Percentiles rank a stretch among this genome's conserved stretches.
These are phyloP conservation scores for Erysimum cheiranthoides DNA, from an alignment of 345 rosid species.

Conservation along the genomic window DNA sequence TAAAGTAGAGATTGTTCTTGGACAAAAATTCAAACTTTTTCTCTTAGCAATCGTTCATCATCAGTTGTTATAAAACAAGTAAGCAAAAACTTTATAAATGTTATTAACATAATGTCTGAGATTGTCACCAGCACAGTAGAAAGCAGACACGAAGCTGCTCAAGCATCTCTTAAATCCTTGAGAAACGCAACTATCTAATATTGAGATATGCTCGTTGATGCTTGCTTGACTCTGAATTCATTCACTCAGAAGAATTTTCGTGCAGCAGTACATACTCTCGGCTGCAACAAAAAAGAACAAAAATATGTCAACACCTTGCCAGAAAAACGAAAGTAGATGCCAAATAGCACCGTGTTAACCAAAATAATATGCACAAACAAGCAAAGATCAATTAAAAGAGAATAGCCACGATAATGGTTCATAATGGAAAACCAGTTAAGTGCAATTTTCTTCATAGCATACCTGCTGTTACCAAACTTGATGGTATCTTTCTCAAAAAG, in stretches of 20 bases:
- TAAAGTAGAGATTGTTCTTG: constrained; percentile 13
- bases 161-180: constrained; percentile 12
- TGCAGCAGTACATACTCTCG: constrained; percentile 84
- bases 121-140: constrained; percentile 13
- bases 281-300: constrained; percentile 55
- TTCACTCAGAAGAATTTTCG: constrained; percentile 66
- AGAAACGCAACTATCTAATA: background rate
- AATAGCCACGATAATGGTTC: background rate
- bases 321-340: background rate
- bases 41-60: constrained; percentile 18
- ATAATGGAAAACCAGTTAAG: background rate
- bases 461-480: constrained; percentile 98
- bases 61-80: background rate
- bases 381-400: constrained; percentile 14
- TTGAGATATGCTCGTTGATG: constrained; percentile 3
- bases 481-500: constrained; percentile 93
- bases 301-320: constrained; percentile 1
- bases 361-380: constrained; percentile 12
- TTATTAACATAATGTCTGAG: constrained; percentile 30
- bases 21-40: constrained; percentile 16
- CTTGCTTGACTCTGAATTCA: background rate
- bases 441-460: constrained; percentile 43
- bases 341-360: constrained; percentile 3
- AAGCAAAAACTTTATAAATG: constrained; percentile 32
- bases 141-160: background rate